phyloP scores from a whole-genome alignment of 2,329 filamentous ascomycete genomes.

The Colletotrichum eremochloae region DNA sequence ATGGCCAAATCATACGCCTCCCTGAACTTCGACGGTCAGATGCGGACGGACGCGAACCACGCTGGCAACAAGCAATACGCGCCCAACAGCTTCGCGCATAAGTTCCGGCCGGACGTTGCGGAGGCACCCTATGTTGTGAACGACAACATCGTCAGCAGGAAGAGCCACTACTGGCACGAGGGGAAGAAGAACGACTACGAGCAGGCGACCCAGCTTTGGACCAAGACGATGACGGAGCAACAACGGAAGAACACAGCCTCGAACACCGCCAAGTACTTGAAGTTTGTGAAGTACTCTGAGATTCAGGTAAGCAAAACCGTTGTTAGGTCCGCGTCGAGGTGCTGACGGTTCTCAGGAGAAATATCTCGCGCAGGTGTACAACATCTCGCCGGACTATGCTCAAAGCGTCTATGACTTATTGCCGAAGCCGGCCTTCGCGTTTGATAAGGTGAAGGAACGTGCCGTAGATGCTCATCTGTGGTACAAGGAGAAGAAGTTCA shows the following conservation, averaged over 20 bases:
- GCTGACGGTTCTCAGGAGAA: slow-evolving; percentile 49
- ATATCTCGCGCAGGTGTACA: slow-evolving; percentile 66
- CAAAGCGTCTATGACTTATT: slow-evolving; percentile 61
- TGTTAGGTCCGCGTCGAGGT: neutral
- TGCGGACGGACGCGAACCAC: slow-evolving; percentile 62
- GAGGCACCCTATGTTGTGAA: slow-evolving; percentile 63
- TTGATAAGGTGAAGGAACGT: slow-evolving; percentile 59
- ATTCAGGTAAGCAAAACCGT: slow-evolving; percentile 53
- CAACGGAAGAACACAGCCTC: slow-evolving; percentile 59
- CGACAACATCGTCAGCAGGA: slow-evolving; percentile 63
- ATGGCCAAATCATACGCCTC: slow-evolving; percentile 61
- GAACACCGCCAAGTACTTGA: slow-evolving; percentile 63
- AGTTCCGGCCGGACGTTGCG: slow-evolving; percentile 64
- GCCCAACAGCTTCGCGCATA: slow-evolving; percentile 65
- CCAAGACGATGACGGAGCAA: slow-evolving; percentile 58
- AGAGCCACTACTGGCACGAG: slow-evolving; percentile 68
- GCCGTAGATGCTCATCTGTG: slow-evolving; percentile 59
- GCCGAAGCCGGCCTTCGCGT: slow-evolving; percentile 58
- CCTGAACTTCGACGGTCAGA: slow-evolving; percentile 63
- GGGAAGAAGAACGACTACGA: slow-evolving; percentile 65
- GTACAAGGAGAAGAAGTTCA: slow-evolving; percentile 61
- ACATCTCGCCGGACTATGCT: slow-evolving; percentile 62
- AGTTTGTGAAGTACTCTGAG: slow-evolving; percentile 56
- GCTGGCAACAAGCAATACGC: slow-evolving; percentile 63
- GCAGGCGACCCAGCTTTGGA: slow-evolving; percentile 64